Percentiles rank a stretch among this genome's conserved stretches.
These are phyloP conservation scores for Globomyces pollinis-pini DNA, from an alignment of 192 early-diverging fungal genomes.

Conservation along the genomic window DNA sequence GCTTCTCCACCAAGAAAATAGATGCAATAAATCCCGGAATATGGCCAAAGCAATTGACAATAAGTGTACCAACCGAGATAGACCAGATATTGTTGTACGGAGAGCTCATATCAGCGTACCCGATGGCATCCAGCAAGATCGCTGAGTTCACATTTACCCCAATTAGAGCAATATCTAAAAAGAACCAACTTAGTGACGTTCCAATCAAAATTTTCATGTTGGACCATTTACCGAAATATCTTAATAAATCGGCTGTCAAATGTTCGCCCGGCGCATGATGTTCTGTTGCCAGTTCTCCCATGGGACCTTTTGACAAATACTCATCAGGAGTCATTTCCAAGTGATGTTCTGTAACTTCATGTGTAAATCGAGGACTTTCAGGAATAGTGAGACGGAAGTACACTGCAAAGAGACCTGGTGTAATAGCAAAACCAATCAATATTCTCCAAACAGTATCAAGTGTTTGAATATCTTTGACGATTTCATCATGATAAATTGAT, in stretches of 20 bases:
- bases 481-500: conserved; percentile 55
- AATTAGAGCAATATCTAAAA: conserved; percentile 23
- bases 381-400: conserved; percentile 82
- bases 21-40: neutral
- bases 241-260: neutral
- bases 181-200: conserved; percentile 20
- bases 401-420: conserved; percentile 66
- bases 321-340: neutral
- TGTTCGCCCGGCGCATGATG: neutral
- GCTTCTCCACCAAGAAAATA: conserved; percentile 3
- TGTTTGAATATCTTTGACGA: conserved; percentile 39
- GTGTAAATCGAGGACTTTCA: conserved; percentile 71
- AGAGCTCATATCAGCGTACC: neutral
- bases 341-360: conserved; percentile 38
- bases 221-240: conserved; percentile 67
- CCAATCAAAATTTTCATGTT: conserved; percentile 65
- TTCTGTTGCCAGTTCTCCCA: neutral
- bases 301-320: neutral
- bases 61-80: conserved; percentile 68
- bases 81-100: conserved; percentile 46
- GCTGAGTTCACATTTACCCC: conserved; percentile 16
- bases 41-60: conserved; percentile 41
- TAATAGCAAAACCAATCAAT: conserved; percentile 65
- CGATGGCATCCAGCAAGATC: neutral
- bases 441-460: conserved; percentile 83